These are phyloP conservation scores for Acanthamoeba healyi DNA, from an alignment of 208 protist species.

Conservation along the genomic window DNA sequence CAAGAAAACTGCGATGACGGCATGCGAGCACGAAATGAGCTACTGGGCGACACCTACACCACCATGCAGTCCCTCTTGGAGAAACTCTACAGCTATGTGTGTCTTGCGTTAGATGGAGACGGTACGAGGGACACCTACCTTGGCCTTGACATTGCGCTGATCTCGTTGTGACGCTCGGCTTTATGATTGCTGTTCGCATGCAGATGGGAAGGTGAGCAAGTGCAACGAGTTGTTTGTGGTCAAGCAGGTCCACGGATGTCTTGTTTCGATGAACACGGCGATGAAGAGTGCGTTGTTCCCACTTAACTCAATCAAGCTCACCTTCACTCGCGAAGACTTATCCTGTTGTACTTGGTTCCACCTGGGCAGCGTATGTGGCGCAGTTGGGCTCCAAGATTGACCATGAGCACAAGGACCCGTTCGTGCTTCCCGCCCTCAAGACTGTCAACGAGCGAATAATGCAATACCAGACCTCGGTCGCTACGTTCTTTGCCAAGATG, in stretches of 20 bases:
- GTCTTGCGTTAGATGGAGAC: neutral
- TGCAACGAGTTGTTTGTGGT: slow-evolving; percentile 10
- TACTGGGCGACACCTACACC: neutral
- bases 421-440: slow-evolving; percentile 38
- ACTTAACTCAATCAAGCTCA: no score
- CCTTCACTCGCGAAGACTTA: no score
- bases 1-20: slow-evolving; percentile 18
- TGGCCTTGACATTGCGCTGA: no score
- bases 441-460: slow-evolving; percentile 28
- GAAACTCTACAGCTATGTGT: slow-evolving; percentile 25
- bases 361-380: neutral
- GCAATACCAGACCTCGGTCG: neutral
- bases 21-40: neutral
- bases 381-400: slow-evolving; percentile 24
- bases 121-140: no score
- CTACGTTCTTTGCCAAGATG: slow-evolving; percentile 47
- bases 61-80: neutral
- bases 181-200: no score
- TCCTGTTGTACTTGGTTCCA: no score
- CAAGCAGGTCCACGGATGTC: neutral
- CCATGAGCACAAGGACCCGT: slow-evolving; percentile 33
- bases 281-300: slow-evolving; percentile 8
- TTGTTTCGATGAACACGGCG: neutral
- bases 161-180: no score
- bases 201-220: neutral